Base-by-base conservation (phyloP, 2,329 filamentous ascomycete genomes). In the Phyllachora maydis region DNA sequence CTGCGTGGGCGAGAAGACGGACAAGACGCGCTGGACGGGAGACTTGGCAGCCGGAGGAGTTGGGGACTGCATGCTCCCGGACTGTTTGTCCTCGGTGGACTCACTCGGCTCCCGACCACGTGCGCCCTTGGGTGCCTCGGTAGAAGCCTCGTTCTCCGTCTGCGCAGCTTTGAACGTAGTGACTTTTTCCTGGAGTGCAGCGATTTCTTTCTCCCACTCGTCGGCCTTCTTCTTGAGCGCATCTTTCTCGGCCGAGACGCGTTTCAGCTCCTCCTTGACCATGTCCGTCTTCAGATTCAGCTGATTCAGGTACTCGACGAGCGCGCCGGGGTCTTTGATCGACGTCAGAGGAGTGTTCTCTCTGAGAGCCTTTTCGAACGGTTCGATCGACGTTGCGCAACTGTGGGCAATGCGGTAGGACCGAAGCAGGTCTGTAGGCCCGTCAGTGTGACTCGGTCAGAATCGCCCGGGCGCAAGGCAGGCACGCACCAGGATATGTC, bases 331-430 rank as follows among this genome's bases (percentile, higher is more conserved):
- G 29, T 98, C 88, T 35, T 59, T 62, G 36, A 98, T 92, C 10
- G 81, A 85, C 4, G 78, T 77, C 17, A 95, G 54, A 3, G 88
- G 85, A 0, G 88, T 98, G 37, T 91, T 78, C 42, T 98, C 88
- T 36, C 81, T 78, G 6, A 98, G 59, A 1, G 76, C 72, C 26
- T 78, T 73, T 49, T 98, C 88, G 43, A 98, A 98, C 0, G 81
- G 76, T 40, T 95, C 88, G 38, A 95, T 90, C 3, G 76, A 68
- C 8, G 76, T 68, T 19, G 83, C 79, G 24, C 82, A 71, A 27
- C 77, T 68, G 51, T 98, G 85, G 11, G 88, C 88, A 33, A 83
- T 72, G 30, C 82, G 69, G 48, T 98, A 98, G 6, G 85, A 92
- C 27, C 81, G 74, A 23, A 95, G 57, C 1, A 98, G 59, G 39